Percentiles rank a stretch among this genome's conserved stretches.
These are phyloP conservation scores for Pezicula radicicola DNA, from an alignment of 2,329 filamentous ascomycete species.

Conservation along the genomic window DNA sequence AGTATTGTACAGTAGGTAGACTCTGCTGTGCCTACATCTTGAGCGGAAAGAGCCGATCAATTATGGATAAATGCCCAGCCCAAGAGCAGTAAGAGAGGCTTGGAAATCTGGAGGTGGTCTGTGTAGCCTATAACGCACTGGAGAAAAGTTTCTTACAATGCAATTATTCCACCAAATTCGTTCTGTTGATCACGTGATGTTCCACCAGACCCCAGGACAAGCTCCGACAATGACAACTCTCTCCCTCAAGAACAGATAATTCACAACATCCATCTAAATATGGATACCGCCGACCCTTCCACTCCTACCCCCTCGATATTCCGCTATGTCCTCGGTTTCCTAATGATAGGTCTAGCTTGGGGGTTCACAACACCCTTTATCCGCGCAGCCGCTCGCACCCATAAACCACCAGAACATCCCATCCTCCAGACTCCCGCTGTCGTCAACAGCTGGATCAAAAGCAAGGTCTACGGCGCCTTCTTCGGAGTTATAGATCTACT, in stretches of 20 bases:
- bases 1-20: too few relatives aligned
- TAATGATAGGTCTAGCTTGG: slow-evolving; percentile 90
- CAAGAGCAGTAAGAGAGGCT: too few relatives aligned
- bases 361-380: slow-evolving; percentile 92
- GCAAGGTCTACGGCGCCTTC: slow-evolving; percentile 60
- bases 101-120: too few relatives aligned
- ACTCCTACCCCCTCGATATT: slow-evolving; percentile 47
- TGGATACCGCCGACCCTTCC: background rate
- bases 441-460: slow-evolving; percentile 56
- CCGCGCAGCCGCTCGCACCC: slow-evolving; percentile 75
- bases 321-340: slow-evolving; percentile 85
- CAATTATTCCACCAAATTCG: too few relatives aligned
- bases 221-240: background rate
- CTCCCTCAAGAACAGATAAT: background rate
- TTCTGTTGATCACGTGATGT: too few relatives aligned
- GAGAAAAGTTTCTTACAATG: too few relatives aligned
- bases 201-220: too few relatives aligned
- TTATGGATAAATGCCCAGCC: too few relatives aligned
- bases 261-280: slow-evolving; percentile 4
- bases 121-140: too few relatives aligned
- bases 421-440: slow-evolving; percentile 49
- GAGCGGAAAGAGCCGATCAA: too few relatives aligned
- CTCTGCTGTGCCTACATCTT: too few relatives aligned
- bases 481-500: slow-evolving; percentile 79
- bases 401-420: slow-evolving; percentile 60